Evolutionary conservation across 352 stramenopile species (phyloP), one percentile per base, ranked within the genome.

Genomic region (Phytophthora agathidicida): DNA sequence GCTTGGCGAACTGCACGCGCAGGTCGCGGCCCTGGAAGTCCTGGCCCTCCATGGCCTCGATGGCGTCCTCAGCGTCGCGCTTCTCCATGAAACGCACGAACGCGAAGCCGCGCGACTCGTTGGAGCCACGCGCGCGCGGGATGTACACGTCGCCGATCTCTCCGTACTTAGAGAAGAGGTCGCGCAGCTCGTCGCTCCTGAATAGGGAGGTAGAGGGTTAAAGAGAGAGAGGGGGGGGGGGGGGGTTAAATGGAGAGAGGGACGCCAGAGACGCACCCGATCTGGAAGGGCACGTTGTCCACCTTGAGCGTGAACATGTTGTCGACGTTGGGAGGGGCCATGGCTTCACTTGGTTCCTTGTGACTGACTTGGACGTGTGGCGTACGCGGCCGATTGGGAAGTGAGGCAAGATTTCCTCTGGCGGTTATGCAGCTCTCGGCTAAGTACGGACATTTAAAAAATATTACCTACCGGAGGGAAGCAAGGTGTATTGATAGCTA

Each of bases 41-140:
- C 60, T 86, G 74, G 37, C 73, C 76, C 44, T 93, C 77, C 73
- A 89, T 86, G 46, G 49, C 82, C 14, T 83, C 78, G 47, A 97
- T 91, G 22, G 89, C 89, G 58, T 96, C 86, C 35, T 97, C 89
- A 5, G 89, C 89, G 44, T 97, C 89, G 22, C 88, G 80, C 67
- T 93, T 91, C 61, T 95, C 76, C 58, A 94, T 54, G 64, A 93
- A 97, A 9, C 86, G 82, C 35, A 97, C 89, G 68, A 97, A 97
- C 31, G 86, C 86, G 39, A 92, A 95, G 14, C 82, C 82, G 44
- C 77, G 77, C 58, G 83, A 88, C 67, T 96, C 90, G 51, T 81
- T 91, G 35, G 85, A 88, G 37, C 65, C 65, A 43, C 83, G 80
- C 22, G 85, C 79, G 45, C 83, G 83, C 16, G 85, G 84, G 53